phyloP scores from a whole-genome alignment of 2,329 filamentous ascomycete species.

The Aspergillus fructus region DNA sequence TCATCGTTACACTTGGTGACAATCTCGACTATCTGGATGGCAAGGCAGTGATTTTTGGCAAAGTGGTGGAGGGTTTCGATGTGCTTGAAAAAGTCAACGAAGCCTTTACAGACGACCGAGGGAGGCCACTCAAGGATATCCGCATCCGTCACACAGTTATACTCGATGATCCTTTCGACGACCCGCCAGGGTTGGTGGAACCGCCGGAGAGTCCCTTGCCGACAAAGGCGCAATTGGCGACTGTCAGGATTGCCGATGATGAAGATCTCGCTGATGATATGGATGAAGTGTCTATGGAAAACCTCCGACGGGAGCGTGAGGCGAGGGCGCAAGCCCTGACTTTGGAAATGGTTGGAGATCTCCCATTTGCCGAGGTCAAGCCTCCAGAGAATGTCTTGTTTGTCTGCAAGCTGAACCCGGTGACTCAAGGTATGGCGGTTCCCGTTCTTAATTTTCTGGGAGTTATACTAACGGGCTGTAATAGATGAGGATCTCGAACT shows the following conservation, averaged over 20 bases:
- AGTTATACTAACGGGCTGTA: background rate
- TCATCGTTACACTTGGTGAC: constrained; percentile 87
- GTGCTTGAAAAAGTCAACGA: constrained; percentile 89
- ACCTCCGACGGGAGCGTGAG: constrained; percentile 79
- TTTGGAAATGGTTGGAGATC: constrained; percentile 94
- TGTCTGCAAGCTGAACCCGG: constrained; percentile 96
- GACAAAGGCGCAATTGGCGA: constrained; percentile 80
- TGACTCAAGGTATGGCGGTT: constrained; percentile 65
- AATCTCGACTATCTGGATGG: constrained; percentile 88
- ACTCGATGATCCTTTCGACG: constrained; percentile 87
- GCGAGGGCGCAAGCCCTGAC: constrained; percentile 92
- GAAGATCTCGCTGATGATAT: constrained; percentile 75
- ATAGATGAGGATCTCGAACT: constrained; percentile 85
- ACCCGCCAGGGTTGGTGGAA: constrained; percentile 73
- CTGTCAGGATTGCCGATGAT: constrained; percentile 88
- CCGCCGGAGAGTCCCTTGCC: constrained; percentile 79
- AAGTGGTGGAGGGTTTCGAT: constrained; percentile 94
- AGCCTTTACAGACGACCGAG: constrained; percentile 81
- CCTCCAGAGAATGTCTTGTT: constrained; percentile 97
- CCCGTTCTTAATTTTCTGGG: background rate
- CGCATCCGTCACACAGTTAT: constrained; percentile 90
- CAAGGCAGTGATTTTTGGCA: constrained; percentile 92
- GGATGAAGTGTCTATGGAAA: constrained; percentile 78
- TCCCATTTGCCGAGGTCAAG: constrained; percentile 96
- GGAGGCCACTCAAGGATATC: constrained; percentile 88